Percentiles rank a stretch among this genome's conserved stretches.
These are phyloP conservation scores for Ophiostoma tasmaniense DNA, from an alignment of 2,329 filamentous ascomycete genomes.

Conservation along the genomic window DNA sequence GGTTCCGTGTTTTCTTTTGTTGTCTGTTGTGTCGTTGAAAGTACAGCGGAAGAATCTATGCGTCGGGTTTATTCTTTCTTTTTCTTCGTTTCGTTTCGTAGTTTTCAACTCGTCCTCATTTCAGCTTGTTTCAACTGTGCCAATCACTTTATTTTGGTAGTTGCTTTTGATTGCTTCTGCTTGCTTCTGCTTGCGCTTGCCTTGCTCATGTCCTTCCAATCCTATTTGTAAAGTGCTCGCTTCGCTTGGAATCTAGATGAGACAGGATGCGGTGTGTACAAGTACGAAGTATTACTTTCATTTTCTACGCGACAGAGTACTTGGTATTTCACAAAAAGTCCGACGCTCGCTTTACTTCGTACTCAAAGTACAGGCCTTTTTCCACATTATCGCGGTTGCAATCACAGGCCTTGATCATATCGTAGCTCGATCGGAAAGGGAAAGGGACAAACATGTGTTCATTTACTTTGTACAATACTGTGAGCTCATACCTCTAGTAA, in stretches of 20 bases:
- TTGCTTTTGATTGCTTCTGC: background rate
- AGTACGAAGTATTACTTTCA: too few species aligned
- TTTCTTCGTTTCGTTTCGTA: background rate
- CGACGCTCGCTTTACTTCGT: too few species aligned
- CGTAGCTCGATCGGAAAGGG: conserved; percentile 5
- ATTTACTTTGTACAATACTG: too few species aligned
- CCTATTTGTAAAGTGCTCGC: too few species aligned
- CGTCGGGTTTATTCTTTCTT: background rate
- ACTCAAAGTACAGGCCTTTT: background rate
- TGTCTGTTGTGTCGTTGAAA: background rate
- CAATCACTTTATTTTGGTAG: background rate
- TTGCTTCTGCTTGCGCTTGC: background rate
- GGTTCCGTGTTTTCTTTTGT: too few species aligned
- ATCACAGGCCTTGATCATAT: background rate
- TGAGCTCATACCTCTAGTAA: too few species aligned
- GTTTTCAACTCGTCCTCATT: background rate
- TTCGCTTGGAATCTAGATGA: too few species aligned
- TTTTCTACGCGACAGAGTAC: too few species aligned
- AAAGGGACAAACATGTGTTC: background rate
- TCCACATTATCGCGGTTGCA: background rate
- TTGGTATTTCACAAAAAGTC: too few species aligned
- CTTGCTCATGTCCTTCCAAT: too few species aligned
- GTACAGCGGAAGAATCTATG: background rate
- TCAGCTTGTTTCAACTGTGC: background rate
- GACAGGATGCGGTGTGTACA: too few species aligned